Evolutionary conservation across 441 rosid species (phyloP).

Genomic region (Eutrema salsugineum): DNA sequence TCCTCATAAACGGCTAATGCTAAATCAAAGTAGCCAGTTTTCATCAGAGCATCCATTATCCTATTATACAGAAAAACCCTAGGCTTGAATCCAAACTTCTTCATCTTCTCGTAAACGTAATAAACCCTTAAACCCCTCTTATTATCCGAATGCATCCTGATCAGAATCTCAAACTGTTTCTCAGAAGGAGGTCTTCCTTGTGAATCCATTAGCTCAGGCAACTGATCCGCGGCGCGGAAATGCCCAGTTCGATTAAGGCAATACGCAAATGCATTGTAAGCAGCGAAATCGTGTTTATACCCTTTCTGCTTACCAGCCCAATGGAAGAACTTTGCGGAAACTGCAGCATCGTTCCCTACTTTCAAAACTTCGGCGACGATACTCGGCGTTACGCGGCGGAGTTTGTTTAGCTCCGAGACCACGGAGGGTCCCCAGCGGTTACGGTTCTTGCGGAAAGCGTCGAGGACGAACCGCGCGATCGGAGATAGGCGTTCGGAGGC

Average conservation of each 20-base stretch:
- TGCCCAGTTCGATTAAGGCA: constrained; percentile 59
- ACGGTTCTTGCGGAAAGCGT: constrained; percentile 63
- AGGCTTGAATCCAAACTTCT: constrained; percentile 69
- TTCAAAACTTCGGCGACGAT: constrained; percentile 82
- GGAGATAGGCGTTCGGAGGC: constrained; percentile 62
- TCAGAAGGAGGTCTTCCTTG: constrained; percentile 79
- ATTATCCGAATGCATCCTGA: constrained; percentile 86
- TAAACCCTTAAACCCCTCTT: constrained; percentile 77
- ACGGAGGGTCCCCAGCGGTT: constrained; percentile 65
- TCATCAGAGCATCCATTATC: constrained; percentile 71
- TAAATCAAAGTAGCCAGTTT: constrained; percentile 65
- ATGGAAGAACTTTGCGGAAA: constrained; percentile 80
- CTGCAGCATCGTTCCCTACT: constrained; percentile 43
- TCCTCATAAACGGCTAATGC: constrained; percentile 73
- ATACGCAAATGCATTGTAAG: constrained; percentile 91
- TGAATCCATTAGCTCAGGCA: constrained; percentile 83
- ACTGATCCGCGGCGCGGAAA: constrained; percentile 83
- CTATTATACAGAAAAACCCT: constrained; percentile 70
- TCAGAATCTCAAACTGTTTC: constrained; percentile 89
- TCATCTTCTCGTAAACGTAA: constrained; percentile 87
- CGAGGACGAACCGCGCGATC: constrained; percentile 73
- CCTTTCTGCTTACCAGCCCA: constrained; percentile 98
- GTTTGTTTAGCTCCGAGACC: constrained; percentile 66
- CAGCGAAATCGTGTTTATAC: constrained; percentile 61
- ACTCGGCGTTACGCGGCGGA: constrained; percentile 79